Percentiles rank a stretch among this genome's conserved stretches.
Conservation (phyloP, 352 stramenopile species). For the Thalassiosira sp. region DNA sequence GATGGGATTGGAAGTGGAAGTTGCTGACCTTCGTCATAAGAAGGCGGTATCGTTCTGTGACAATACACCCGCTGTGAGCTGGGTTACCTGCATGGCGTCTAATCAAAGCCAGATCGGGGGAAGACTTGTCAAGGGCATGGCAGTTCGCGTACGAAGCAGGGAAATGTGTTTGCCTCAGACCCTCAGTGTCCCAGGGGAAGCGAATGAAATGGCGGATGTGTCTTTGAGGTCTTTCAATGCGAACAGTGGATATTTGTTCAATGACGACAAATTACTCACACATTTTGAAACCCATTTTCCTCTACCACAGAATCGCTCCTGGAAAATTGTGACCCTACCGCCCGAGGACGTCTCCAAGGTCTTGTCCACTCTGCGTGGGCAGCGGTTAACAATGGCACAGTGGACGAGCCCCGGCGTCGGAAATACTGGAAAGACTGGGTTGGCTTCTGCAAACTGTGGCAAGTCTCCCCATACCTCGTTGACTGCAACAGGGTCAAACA, state of each 20-base stretch:
- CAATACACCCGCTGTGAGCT: constrained; percentile 6
- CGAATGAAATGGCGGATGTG: constrained; percentile 14
- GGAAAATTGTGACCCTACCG: constrained; percentile 17
- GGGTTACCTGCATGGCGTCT: constrained; percentile 6
- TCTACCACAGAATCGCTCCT: constrained; percentile 17
- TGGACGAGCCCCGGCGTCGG: constrained; percentile 10
- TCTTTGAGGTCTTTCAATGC: constrained; percentile 2
- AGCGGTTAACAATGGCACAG: constrained; percentile 22
- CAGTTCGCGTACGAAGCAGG: neutral
- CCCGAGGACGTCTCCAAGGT: constrained; percentile 10
- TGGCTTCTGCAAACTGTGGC: neutral
- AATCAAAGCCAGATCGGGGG: constrained; percentile 6
- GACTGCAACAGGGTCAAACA: neutral
- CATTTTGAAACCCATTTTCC: constrained; percentile 19
- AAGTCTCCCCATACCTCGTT: constrained; percentile 5
- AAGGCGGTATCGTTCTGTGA: constrained; percentile 7
- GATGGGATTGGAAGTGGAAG: neutral
- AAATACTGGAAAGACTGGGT: constrained; percentile 6
- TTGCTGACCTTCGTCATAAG: neutral
- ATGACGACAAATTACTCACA: constrained; percentile 14
- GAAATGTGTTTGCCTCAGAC: neutral
- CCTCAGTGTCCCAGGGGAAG: neutral
- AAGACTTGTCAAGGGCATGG: neutral
- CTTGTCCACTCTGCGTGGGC: constrained; percentile 11
- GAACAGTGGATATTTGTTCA: constrained; percentile 2